Conservation (phyloP, 2,329 filamentous ascomycete genomes). For the Epichloe gansuensis region DNA sequence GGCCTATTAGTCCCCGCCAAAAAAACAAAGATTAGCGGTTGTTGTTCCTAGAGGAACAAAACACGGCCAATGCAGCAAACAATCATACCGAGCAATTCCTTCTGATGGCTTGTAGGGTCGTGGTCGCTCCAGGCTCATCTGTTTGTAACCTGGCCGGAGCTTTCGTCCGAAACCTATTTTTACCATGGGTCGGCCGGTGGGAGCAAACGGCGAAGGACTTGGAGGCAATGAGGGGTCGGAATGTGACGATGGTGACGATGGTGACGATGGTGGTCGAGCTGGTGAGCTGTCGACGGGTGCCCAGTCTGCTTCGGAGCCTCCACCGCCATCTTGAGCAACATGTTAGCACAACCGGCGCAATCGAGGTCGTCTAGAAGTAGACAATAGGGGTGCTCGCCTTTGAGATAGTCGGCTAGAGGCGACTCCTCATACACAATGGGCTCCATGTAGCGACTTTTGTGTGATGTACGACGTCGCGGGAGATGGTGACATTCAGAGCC, state of each 20-base stretch:
- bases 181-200: conserved; percentile 42
- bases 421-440: conserved; percentile 76
- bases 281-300: conserved; percentile 27
- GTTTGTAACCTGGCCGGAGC: conserved; percentile 32
- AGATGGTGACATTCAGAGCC: conserved; percentile 17
- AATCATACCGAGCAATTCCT: conserved; percentile 39
- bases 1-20: conserved; percentile 31
- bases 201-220: conserved; percentile 41
- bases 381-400: conserved; percentile 45
- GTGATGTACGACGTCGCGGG: conserved; percentile 13
- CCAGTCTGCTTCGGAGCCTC: conserved; percentile 34
- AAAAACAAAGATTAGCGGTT: not conserved
- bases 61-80: not conserved
- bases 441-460: conserved; percentile 47
- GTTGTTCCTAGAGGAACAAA: not conserved
- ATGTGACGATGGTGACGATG: conserved; percentile 9
- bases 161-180: conserved; percentile 40
- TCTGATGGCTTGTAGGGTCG: conserved; percentile 32
- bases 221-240: conserved; percentile 31
- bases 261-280: conserved; percentile 17
- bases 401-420: conserved; percentile 78
- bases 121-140: conserved; percentile 19
- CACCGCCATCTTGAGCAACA: conserved; percentile 32
- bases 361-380: not conserved
- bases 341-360: conserved; percentile 4